Evolutionary conservation across 345 rosid genomes (phyloP).

Genomic region (Populus ilicifolia): DNA sequence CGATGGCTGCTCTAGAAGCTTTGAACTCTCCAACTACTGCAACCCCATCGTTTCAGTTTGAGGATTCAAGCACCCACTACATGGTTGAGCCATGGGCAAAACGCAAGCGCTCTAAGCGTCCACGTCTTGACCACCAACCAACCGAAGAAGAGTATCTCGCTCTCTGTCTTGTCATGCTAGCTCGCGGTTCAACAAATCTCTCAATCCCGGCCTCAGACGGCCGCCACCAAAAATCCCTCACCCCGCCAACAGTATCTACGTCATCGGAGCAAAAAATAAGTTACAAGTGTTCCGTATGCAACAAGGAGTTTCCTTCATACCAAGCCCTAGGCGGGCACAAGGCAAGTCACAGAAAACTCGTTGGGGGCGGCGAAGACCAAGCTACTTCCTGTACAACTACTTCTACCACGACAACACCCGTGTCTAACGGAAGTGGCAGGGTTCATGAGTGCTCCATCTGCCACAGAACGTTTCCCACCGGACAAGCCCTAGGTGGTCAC

Average conservation of each 20-base stretch:
- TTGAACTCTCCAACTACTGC: slow-evolving; percentile 50
- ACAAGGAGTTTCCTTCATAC: slow-evolving; percentile 23
- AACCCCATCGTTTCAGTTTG: slow-evolving; percentile 35
- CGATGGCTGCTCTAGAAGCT: slow-evolving; percentile 60
- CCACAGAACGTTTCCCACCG: slow-evolving; percentile 19
- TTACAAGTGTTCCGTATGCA: slow-evolving; percentile 23
- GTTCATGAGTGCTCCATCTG: slow-evolving; percentile 29
- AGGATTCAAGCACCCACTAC: slow-evolving; percentile 17
- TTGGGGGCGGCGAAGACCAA: slow-evolving; percentile 9
- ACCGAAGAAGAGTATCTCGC: slow-evolving; percentile 46
- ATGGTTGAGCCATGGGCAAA: slow-evolving; percentile 36
- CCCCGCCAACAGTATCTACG: neutral
- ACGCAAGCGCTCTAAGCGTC: slow-evolving; percentile 39
- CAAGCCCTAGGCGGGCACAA: slow-evolving; percentile 33
- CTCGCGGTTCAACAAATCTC: slow-evolving; percentile 20
- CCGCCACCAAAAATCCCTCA: neutral
- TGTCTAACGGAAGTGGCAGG: slow-evolving; percentile 8
- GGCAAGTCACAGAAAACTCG: slow-evolving; percentile 27
- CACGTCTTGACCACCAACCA: slow-evolving; percentile 26
- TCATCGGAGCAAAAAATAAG: neutral
- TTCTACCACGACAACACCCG: neutral
- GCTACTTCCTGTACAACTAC: neutral
- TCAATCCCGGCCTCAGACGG: neutral
- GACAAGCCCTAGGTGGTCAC: slow-evolving; percentile 63
- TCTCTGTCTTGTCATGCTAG: slow-evolving; percentile 44